A percentile compares a stretch with the other conserved stretches of the same genome.
These are phyloP conservation scores for Metschnikowia drakensbergensis DNA, from an alignment of 805 yeast genomes.

Conservation along the genomic window DNA sequence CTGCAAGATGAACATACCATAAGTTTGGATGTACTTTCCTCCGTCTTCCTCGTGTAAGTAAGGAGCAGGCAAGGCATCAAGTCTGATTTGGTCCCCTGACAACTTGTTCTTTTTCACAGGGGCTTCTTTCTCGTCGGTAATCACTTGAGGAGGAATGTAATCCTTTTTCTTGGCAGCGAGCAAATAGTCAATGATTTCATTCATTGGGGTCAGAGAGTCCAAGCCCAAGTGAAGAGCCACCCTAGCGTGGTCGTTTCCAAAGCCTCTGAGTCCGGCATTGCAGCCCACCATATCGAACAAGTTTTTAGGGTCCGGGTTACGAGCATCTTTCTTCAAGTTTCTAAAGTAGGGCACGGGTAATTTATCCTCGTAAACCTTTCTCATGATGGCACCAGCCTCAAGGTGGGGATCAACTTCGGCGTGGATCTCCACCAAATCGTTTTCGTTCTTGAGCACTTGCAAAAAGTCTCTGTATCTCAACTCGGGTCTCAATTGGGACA, in stretches of 20 bases:
- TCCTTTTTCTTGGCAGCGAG: conserved; percentile 16
- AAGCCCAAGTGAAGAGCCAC: conserved; percentile 23
- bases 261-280: conserved; percentile 20
- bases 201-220: conserved; percentile 18
- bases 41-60: conserved; percentile 22
- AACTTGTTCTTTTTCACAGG: conserved; percentile 19
- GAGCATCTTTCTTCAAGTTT: conserved; percentile 17
- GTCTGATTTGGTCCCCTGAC: conserved; percentile 18
- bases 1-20: conserved; percentile 24
- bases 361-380: conserved; percentile 21
- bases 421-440: conserved; percentile 21
- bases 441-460: conserved; percentile 19
- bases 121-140: conserved; percentile 13
- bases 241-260: conserved; percentile 22
- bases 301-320: conserved; percentile 7
- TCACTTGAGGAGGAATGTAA: conserved; percentile 14
- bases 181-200: conserved; percentile 20
- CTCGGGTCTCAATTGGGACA: conserved; percentile 16
- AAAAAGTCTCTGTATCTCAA: conserved; percentile 23
- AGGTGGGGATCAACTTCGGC: conserved; percentile 22
- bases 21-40: conserved; percentile 25
- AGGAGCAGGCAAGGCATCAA: conserved; percentile 20
- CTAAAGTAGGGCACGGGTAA: conserved; percentile 22
- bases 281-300: conserved; percentile 22
- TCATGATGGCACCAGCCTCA: conserved; percentile 27